A percentile compares a stretch with the other conserved stretches of the same genome.
These are phyloP conservation scores for Meyerozyma sp. DNA, from an alignment of 1,139 yeast species.

Conservation along the genomic window DNA sequence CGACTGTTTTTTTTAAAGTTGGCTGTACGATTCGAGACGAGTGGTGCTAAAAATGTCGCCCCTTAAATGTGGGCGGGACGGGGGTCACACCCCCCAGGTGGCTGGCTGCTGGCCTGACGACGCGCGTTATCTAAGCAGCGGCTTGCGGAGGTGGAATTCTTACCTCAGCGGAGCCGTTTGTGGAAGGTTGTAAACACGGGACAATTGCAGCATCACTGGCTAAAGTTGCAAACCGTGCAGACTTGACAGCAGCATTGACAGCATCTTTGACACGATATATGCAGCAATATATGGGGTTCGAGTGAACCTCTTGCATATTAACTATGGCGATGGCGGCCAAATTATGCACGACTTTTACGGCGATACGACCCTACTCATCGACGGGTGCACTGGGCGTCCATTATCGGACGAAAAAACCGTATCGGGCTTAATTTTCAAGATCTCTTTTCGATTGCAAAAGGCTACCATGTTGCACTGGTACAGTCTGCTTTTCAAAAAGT, in stretches of 20 bases:
- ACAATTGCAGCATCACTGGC: not conserved
- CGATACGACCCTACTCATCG: too few relatives aligned
- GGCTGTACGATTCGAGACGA: not conserved
- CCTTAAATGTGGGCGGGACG: constrained; percentile 1
- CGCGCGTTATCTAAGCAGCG: not conserved
- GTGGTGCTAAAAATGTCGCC: constrained; percentile 1
- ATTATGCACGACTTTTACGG: not conserved
- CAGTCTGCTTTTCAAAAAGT: constrained; percentile 33
- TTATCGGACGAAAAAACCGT: too few relatives aligned
- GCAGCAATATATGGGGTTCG: not conserved
- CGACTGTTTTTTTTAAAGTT: not conserved
- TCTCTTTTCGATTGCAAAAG: not conserved
- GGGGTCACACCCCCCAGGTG: not conserved
- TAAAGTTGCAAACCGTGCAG: not conserved
- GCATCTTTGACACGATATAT: not conserved
- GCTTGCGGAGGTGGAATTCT: not conserved
- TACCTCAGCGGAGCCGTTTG: not conserved
- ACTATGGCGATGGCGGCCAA: not conserved
- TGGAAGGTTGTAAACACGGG: not conserved
- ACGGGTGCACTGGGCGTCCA: not conserved
- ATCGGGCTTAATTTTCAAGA: too few relatives aligned
- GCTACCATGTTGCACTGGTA: constrained; percentile 28
- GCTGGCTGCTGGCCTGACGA: not conserved
- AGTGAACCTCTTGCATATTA: not conserved
- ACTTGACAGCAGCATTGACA: too few relatives aligned